Conservation (phyloP, 106 monocot genomes). For the Dioscorea alata region DNA sequence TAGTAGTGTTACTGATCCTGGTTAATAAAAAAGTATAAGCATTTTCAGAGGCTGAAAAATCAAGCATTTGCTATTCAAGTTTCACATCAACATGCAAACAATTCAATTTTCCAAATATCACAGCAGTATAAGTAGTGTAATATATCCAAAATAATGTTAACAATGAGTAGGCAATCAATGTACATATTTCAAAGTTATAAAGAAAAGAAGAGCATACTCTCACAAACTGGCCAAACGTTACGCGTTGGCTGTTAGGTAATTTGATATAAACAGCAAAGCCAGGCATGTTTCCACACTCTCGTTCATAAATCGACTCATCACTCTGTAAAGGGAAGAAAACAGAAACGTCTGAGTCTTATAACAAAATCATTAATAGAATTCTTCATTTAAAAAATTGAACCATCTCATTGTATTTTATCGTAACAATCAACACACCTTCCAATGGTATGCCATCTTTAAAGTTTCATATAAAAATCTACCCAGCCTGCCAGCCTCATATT, state of each 20-base stretch:
- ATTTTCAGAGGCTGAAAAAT: no score
- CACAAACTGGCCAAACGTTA: slow-evolving; percentile 75
- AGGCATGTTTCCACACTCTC: slow-evolving; percentile 97
- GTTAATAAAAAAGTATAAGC: no score
- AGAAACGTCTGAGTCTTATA: neutral
- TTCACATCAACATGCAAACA: no score
- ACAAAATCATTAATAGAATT: neutral
- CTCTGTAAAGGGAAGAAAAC: slow-evolving; percentile 41
- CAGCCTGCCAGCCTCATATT: slow-evolving; percentile 92
- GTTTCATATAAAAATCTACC: slow-evolving; percentile 93
- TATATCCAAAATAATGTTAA: no score
- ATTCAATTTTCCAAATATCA: no score
- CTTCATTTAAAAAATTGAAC: neutral
- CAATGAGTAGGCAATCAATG: neutral
- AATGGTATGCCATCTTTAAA: slow-evolving; percentile 89
- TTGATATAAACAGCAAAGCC: slow-evolving; percentile 90
- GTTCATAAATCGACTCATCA: slow-evolving; percentile 89
- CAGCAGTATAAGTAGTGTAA: no score
- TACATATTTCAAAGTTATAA: neutral
- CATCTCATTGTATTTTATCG: neutral
- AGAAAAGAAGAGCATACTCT: slow-evolving; percentile 49
- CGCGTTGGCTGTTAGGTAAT: slow-evolving; percentile 82
- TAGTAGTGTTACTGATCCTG: no score
- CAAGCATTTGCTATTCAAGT: no score
- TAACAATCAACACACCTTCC: slow-evolving; percentile 57